phyloP scores from a whole-genome alignment of 2,329 filamentous ascomycete species.

The Neophaeococcomyces aloes region DNA sequence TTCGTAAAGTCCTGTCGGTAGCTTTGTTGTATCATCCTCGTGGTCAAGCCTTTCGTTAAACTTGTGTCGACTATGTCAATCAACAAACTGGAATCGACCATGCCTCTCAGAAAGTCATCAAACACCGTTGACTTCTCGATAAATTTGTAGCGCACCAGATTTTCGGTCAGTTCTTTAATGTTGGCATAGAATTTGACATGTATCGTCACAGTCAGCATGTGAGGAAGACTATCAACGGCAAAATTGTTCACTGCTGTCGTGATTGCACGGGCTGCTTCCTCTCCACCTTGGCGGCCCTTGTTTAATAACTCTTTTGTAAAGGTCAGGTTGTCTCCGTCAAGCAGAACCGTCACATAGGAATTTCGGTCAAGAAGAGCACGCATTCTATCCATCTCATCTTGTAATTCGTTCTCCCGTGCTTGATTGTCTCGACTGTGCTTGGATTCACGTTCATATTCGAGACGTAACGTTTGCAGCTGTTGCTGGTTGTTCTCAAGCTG shows the following conservation, averaged over 20 bases:
- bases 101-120: conserved; percentile 46
- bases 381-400: conserved; percentile 23
- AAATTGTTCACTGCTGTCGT: conserved; percentile 35
- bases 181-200: conserved; percentile 46
- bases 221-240: conserved; percentile 31
- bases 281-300: conserved; percentile 43
- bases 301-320: conserved; percentile 43
- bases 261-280: conserved; percentile 42
- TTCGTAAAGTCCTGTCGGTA: conserved; percentile 48
- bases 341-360: conserved; percentile 43
- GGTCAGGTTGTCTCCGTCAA: conserved; percentile 48
- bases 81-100: conserved; percentile 41
- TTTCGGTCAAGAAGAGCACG: conserved; percentile 36
- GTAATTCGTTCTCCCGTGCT: conserved; percentile 37
- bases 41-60: conserved; percentile 33
- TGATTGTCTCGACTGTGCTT: conserved; percentile 40
- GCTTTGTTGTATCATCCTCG: conserved; percentile 36
- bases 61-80: conserved; percentile 44
- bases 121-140: conserved; percentile 33
- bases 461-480: conserved; percentile 23
- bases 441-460: conserved; percentile 39
- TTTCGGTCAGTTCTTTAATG: conserved; percentile 40
- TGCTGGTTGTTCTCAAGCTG: conserved; percentile 35
- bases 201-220: conserved; percentile 38
- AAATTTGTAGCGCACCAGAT: conserved; percentile 37